These are phyloP conservation scores for Cucumis sativus DNA, from an alignment of 306 rosid genomes.

Conservation along the genomic window DNA sequence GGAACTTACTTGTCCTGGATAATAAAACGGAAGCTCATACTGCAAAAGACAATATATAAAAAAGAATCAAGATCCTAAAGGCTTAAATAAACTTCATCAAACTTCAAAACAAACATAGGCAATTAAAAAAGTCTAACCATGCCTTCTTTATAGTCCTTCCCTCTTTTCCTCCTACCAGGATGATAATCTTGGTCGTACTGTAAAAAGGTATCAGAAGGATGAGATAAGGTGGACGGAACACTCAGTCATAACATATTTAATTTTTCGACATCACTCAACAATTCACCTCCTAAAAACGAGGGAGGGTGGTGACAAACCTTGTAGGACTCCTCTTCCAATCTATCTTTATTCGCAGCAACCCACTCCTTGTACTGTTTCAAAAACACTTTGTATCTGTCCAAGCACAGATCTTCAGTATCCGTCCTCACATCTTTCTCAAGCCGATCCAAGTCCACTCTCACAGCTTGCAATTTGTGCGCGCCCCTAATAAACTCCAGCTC, in stretches of 20 bases:
- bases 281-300: not conserved
- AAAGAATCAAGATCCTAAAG: slow-evolving; percentile 11
- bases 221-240: not conserved
- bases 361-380: slow-evolving; percentile 80
- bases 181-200: slow-evolving; percentile 89
- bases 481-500: slow-evolving; percentile 74
- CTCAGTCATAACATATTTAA: not conserved
- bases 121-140: slow-evolving; percentile 40
- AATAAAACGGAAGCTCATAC: slow-evolving; percentile 94
- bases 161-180: slow-evolving; percentile 95
- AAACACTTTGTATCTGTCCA: slow-evolving; percentile 82
- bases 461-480: slow-evolving; percentile 53
- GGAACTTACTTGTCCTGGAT: slow-evolving; percentile 89
- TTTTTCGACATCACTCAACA: not conserved
- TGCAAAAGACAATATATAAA: slow-evolving; percentile 38
- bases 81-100: not conserved
- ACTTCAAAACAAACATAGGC: not conserved
- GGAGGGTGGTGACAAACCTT: slow-evolving; percentile 29
- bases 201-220: not conserved
- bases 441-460: slow-evolving; percentile 46
- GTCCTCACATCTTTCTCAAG: slow-evolving; percentile 30
- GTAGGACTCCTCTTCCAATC: slow-evolving; percentile 77
- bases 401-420: slow-evolving; percentile 39
- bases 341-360: slow-evolving; percentile 68
- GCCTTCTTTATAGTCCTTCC: slow-evolving; percentile 89